Conservation (phyloP, 305 asterid genomes). For the Fraxinus albicans region DNA sequence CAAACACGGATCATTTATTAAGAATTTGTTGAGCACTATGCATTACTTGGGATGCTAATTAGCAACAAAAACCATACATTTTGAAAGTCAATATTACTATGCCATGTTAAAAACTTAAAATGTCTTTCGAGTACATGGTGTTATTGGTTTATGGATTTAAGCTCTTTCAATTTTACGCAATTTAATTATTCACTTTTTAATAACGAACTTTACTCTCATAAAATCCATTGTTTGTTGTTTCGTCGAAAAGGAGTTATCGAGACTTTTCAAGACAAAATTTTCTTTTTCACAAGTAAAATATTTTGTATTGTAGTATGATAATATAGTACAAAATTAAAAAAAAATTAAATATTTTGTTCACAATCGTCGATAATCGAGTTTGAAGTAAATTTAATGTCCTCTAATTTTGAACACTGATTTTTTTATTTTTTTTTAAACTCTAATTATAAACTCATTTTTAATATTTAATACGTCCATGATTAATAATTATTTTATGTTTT, state of each 20-base stretch:
- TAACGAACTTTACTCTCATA: background rate
- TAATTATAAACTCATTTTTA: too few species aligned
- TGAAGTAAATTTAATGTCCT: background rate
- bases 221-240: too few species aligned
- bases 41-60: background rate
- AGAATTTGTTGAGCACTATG: background rate
- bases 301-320: too few species aligned
- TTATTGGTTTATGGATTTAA: background rate
- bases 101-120: constrained; percentile 12
- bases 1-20: background rate
- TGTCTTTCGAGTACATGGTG: background rate
- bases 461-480: background rate
- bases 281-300: too few species aligned
- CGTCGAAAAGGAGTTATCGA: background rate
- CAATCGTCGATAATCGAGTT: background rate
- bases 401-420: too few species aligned
- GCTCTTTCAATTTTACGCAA: background rate
- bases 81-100: constrained; percentile 1
- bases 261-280: background rate
- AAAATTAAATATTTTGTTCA: background rate
- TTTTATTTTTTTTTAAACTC: background rate
- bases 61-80: background rate
- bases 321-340: too few species aligned
- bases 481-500: background rate
- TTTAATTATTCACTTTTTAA: background rate